These are phyloP conservation scores for Polygonum aviculare DNA, from an alignment of 148 eudicot species.

Conservation along the genomic window DNA sequence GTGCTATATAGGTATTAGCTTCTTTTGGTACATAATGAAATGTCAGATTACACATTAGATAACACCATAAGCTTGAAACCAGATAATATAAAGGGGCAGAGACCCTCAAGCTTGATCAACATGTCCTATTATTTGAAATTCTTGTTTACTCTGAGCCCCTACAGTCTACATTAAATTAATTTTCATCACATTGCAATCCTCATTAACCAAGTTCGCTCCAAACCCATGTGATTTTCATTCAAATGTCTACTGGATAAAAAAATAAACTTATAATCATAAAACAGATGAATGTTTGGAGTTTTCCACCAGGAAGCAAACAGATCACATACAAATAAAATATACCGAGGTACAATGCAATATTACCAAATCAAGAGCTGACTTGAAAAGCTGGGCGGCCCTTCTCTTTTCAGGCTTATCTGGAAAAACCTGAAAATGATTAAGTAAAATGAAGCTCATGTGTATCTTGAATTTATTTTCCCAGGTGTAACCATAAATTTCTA, in stretches of 20 bases:
- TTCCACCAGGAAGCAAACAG: background rate
- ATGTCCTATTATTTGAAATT: background rate
- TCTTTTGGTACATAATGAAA: background rate
- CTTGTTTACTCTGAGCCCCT: background rate
- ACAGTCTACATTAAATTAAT: background rate
- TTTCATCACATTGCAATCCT: background rate
- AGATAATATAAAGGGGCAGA: background rate
- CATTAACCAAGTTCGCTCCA: background rate
- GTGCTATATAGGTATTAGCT: background rate
- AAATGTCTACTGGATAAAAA: background rate
- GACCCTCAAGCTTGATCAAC: background rate
- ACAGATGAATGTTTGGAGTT: background rate
- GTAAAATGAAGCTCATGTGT: background rate
- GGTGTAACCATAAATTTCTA: background rate
- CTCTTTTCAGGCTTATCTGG: conserved; percentile 95
- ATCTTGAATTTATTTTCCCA: background rate
- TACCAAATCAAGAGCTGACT: conserved; percentile 82
- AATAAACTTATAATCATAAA: background rate
- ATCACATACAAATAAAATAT: background rate
- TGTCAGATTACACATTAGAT: background rate
- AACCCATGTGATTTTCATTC: background rate
- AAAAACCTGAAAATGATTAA: conserved; percentile 9
- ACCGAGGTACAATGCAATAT: conserved; percentile 5
- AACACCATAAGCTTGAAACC: background rate
- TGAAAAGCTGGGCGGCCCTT: conserved; percentile 81